phyloP scores from a whole-genome alignment of 2,329 filamentous ascomycete species.

The Trichoderma sp. region DNA sequence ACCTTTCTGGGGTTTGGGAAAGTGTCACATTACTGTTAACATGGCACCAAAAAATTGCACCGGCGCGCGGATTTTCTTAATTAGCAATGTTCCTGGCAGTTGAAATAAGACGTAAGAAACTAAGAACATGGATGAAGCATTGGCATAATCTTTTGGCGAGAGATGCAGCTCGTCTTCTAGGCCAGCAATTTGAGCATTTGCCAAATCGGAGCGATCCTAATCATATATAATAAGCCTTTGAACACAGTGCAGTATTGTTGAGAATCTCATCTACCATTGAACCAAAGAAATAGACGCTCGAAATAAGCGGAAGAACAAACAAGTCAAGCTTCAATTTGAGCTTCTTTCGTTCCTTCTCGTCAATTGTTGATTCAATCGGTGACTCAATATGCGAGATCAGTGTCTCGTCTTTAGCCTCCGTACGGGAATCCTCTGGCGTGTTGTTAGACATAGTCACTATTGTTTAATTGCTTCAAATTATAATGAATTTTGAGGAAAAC shows the following conservation, averaged over 20 bases:
- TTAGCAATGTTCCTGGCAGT: not conserved
- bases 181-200: not conserved
- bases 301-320: not conserved
- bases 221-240: not conserved
- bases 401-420: not conserved
- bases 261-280: not conserved
- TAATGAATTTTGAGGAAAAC: not conserved
- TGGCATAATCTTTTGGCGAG: not conserved
- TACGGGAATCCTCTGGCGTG: not conserved
- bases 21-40: not conserved
- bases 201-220: not conserved
- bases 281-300: not conserved
- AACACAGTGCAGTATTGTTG: not conserved
- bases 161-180: not conserved
- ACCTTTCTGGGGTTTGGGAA: not conserved
- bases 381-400: not conserved
- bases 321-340: not conserved
- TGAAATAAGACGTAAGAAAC: not conserved
- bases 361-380: not conserved
- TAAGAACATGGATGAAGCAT: not conserved
- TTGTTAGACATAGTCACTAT: not conserved
- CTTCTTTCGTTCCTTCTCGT: not conserved
- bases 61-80: not conserved
- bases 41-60: not conserved
- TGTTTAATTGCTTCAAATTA: not conserved